Evolutionary conservation across 345 rosid species (phyloP).

Genomic region (Citrus cavaleriei): DNA sequence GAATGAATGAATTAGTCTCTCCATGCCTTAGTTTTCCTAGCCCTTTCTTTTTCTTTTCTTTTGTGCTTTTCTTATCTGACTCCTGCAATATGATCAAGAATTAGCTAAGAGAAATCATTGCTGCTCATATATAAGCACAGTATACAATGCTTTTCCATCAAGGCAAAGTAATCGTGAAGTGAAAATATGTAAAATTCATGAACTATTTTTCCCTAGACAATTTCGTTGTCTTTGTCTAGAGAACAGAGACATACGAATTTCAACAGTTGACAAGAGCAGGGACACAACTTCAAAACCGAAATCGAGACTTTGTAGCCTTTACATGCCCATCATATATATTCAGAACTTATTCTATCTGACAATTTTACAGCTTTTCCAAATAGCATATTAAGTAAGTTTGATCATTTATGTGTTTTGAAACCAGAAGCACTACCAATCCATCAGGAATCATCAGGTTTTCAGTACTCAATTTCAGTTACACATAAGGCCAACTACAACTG

Average conservation of each 20-base stretch:
- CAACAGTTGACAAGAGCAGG: not conserved
- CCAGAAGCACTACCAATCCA: not conserved
- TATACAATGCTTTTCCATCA: not conserved
- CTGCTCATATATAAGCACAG: not conserved
- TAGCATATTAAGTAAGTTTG: not conserved
- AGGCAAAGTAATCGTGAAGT: too few species aligned
- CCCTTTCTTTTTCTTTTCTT: slow-evolving; percentile 75
- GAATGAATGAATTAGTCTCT: slow-evolving; percentile 78
- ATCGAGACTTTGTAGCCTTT: not conserved
- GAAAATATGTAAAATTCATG: not conserved
- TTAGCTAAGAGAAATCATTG: not conserved
- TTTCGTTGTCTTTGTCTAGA: too few species aligned
- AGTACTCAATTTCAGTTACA: not conserved
- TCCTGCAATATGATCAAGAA: slow-evolving; percentile 39
- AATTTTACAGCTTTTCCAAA: not conserved
- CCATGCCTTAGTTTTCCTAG: slow-evolving; percentile 52
- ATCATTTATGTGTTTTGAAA: not conserved
- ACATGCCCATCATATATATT: not conserved
- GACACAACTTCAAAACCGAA: not conserved
- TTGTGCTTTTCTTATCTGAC: slow-evolving; percentile 40
- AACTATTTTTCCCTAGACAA: not conserved
- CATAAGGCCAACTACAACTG: not conserved
- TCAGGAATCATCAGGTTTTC: not conserved
- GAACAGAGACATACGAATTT: not conserved
- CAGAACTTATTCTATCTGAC: not conserved